Evolutionary conservation across 2,329 filamentous ascomycete genomes (phyloP), one percentile per base, ranked within the genome.

Genomic region (Aspergillus costaricaensis): DNA sequence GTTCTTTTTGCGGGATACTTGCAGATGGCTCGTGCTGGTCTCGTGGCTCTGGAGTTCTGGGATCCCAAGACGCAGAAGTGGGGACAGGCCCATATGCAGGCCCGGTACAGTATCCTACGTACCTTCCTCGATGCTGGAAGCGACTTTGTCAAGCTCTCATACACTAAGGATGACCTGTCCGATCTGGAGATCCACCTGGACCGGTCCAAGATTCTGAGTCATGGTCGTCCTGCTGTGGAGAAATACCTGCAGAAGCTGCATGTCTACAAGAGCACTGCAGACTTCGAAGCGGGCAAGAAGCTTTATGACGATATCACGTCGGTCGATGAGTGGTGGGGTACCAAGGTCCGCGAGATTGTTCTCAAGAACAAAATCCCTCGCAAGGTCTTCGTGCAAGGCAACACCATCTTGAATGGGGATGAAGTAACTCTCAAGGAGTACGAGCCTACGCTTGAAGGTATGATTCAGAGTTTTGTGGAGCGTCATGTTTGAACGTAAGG

Each of bases 31-130:
- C 87, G 93, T 39, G 92, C 92, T n/a, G 95, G 95, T 62, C 82
- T 99, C 48, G 86, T 88, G 5, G 90, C 93, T 1, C 84, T 98
- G 21, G 94, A 98, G 74, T 92, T 95, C 83, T 98, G 92, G 92
- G 92, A 97, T 71, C 92, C 92, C 5, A 93, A 93, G 80, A 88
- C 85, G 68, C 83, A 88, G 66, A 96, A 96, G 80, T 96, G 93
- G 93, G 93, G 93, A 8, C 93, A 96, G 77, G 86, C 90, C 65
- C 92, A 96, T 74, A 96, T 92, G 78, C 92, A 96, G 77, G 93
- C 92, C 21, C 90, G 93, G 10, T 97, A 92, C 79, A 91, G 89
- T 55, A 96, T 97, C 70, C 81, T 97, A 57, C 77, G 77, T 17
- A 79, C 78, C 72, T 93, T 97, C 84, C 84, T 97, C 17, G 85